Evolutionary conservation across 2,329 filamentous ascomycete species (phyloP), one percentile per base, ranked within the genome.

Genomic region (Penicillium crustosum): DNA sequence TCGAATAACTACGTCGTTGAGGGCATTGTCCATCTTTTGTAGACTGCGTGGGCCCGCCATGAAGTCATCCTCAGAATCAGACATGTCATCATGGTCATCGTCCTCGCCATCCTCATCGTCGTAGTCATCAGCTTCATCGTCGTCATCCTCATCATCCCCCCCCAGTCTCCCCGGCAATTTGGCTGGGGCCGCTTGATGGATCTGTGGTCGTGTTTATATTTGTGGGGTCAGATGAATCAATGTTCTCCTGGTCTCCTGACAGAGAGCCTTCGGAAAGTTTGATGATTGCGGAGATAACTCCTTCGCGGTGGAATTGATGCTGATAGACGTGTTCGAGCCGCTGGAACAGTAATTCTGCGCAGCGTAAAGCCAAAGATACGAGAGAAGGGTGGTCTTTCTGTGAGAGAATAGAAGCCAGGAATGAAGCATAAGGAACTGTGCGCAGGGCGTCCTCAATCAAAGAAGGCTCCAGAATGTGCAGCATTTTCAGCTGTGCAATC

Each of bases 261-360:
- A 75, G 60, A 6, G 68, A 61, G 25, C 68, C 70, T 55, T 82
- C 82, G 0, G 91, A 88, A 33, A 99, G 80, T 70, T 92, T 93
- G 31, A 86, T 83, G 51, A 99, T 95, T 73, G 99, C 93, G 2
- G 89, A 83, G 66, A 97, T 93, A 43, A 99, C 94, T 36, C 94
- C 94, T 77, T 99, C 95, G 0, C 94, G 90, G 70, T 99, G 96
- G 66, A 99, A 93, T 68, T 99, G 95, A 68, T 97, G 96, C 27
- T 91, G 88, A 71, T 99, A 99, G 31, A 97, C 90, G 23, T 88
- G 83, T 61, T 93, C 91, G 6, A 99, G 80, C 19, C 95, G 87
- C 68, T 87, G 88, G 59, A 97, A 83, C 1, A 99, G 83, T 6
- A 99, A 81, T 73, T 97, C 93, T 0, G 93, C 90, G 38, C 93